Evolutionary conservation across 345 rosid genomes (phyloP).

Genomic region (Populus tremula): DNA sequence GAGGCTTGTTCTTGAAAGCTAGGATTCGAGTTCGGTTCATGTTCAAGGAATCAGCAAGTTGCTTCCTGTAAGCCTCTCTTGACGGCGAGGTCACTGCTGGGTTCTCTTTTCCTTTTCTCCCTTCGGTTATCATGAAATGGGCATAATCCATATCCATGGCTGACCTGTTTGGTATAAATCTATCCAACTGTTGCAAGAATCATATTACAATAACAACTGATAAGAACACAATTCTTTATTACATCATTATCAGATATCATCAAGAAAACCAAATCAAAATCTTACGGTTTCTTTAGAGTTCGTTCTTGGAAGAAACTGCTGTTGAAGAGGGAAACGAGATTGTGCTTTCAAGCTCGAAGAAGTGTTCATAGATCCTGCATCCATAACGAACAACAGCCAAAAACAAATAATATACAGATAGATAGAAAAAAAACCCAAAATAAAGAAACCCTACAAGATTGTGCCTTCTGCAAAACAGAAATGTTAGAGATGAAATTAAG

Average conservation of each 20-base stretch:
- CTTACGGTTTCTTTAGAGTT: neutral
- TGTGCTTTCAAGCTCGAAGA: neutral
- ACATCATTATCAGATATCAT: neutral
- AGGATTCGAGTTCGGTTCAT: constrained; percentile 57
- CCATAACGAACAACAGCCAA: neutral
- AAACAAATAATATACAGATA: neutral
- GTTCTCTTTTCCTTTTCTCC: neutral
- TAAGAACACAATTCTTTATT: neutral
- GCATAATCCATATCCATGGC: neutral
- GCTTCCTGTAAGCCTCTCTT: neutral
- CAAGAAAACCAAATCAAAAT: neutral
- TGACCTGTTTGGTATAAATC: neutral
- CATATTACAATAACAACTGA: neutral
- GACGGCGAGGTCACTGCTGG: neutral
- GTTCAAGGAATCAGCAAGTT: constrained; percentile 45
- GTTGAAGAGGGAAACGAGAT: neutral
- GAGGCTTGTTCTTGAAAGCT: constrained; percentile 65
- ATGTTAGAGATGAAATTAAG: neutral
- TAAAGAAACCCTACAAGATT: neutral
- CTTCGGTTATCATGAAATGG: neutral
- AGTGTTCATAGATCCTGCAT: neutral
- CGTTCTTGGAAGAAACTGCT: neutral
- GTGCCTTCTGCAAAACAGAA: neutral
- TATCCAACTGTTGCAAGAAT: neutral
- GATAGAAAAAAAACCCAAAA: neutral